These are phyloP conservation scores for Entomortierella chlamydospora DNA, from an alignment of 192 early-diverging fungal genomes.

Conservation along the genomic window DNA sequence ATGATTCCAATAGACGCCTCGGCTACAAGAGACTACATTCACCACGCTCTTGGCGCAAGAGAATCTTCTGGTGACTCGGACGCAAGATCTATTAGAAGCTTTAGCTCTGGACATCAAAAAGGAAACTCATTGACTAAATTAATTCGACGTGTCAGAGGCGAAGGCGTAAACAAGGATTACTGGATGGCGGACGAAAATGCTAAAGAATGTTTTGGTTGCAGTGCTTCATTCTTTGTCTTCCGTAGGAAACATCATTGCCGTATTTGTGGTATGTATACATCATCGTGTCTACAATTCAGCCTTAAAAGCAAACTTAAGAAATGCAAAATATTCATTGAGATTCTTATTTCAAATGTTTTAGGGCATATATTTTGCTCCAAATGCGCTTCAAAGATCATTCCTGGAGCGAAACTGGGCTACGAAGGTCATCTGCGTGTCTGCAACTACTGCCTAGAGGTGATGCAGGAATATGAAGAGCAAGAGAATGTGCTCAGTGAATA, in stretches of 20 bases:
- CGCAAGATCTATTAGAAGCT: slow-evolving; percentile 55
- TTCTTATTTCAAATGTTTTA: too few relatives aligned
- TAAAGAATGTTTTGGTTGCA: slow-evolving; percentile 88
- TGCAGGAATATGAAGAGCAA: slow-evolving; percentile 62
- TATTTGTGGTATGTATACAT: slow-evolving; percentile 72
- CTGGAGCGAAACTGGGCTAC: slow-evolving; percentile 74
- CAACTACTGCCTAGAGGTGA: slow-evolving; percentile 67
- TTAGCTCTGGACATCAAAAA: slow-evolving; percentile 55
- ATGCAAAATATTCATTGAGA: too few relatives aligned
- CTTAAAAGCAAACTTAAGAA: too few relatives aligned
- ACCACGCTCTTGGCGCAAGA: slow-evolving; percentile 28
- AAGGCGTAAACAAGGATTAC: slow-evolving; percentile 69
- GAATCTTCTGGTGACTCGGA: slow-evolving; percentile 57
- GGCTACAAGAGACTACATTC: slow-evolving; percentile 33
- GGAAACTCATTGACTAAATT: slow-evolving; percentile 63
- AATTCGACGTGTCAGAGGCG: slow-evolving; percentile 64
- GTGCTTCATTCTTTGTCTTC: slow-evolving; percentile 74
- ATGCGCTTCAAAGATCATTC: slow-evolving; percentile 78
- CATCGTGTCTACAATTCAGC: too few relatives aligned
- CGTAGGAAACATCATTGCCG: slow-evolving; percentile 85
- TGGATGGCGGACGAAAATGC: slow-evolving; percentile 90
- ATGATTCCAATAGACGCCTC: slow-evolving; percentile 23
- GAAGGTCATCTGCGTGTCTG: slow-evolving; percentile 79
- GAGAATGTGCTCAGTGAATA: slow-evolving; percentile 35
- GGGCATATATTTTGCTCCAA: slow-evolving; percentile 81